Conservation (phyloP, 148 eudicot genomes). For the Arctostaphylos glauca region DNA sequence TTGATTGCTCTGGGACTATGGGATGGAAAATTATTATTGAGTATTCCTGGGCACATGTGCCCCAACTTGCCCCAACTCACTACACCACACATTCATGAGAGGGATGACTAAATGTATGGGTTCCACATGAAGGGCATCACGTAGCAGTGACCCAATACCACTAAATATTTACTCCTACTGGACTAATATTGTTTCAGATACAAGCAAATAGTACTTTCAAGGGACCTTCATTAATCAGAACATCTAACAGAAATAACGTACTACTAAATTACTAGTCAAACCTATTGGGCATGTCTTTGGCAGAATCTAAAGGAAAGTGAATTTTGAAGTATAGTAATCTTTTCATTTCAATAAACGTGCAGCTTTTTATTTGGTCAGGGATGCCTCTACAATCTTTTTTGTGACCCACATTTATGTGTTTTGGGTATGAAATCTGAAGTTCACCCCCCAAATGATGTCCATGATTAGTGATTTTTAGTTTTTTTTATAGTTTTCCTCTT, state of each 20-base stretch:
- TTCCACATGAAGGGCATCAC: too few relatives aligned
- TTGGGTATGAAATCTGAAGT: not conserved
- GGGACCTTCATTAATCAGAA: not conserved
- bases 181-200: not conserved
- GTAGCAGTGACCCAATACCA: too few relatives aligned
- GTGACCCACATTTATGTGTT: not conserved
- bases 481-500: not conserved
- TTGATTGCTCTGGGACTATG: not conserved
- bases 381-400: too few relatives aligned
- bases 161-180: too few relatives aligned
- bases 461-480: not conserved
- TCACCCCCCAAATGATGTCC: not conserved
- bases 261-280: not conserved
- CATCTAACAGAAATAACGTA: too few relatives aligned
- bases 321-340: not conserved
- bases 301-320: not conserved
- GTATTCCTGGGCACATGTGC: too few relatives aligned
- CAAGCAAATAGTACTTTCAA: not conserved
- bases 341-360: too few relatives aligned
- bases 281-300: not conserved
- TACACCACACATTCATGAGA: too few relatives aligned
- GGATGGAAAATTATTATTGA: too few relatives aligned
- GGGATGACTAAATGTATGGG: too few relatives aligned
- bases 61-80: too few relatives aligned
- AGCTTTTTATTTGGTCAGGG: too few relatives aligned